Percentiles rank a stretch among this genome's conserved stretches.
These are phyloP conservation scores for Yamagishiella unicocca DNA, from an alignment of 139 green algal species.

Conservation along the genomic window DNA sequence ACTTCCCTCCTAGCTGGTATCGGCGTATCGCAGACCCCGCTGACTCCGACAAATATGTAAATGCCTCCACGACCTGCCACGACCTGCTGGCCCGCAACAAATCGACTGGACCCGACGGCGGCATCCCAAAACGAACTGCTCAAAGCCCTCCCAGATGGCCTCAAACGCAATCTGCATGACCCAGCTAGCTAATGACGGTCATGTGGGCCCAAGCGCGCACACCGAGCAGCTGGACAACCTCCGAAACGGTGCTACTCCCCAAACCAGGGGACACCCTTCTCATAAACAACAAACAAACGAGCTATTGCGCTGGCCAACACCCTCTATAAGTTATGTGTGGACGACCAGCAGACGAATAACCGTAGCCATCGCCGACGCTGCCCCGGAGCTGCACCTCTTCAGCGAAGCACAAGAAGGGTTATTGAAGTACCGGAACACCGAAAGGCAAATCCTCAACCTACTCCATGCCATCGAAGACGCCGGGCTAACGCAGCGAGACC, in stretches of 20 bases:
- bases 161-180: slow-evolving; percentile 16
- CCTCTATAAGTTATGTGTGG: slow-evolving; percentile 64
- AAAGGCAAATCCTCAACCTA: slow-evolving; percentile 30
- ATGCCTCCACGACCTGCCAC: too few species aligned
- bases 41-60: slow-evolving; percentile 8
- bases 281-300: slow-evolving; percentile 45
- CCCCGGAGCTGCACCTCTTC: slow-evolving; percentile 29
- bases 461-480: slow-evolving; percentile 55
- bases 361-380: slow-evolving; percentile 2
- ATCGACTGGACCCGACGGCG: slow-evolving; percentile 40
- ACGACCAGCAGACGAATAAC: slow-evolving; percentile 54
- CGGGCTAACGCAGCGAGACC: slow-evolving; percentile 6
- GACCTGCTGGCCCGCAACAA: slow-evolving; percentile 30
- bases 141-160: slow-evolving; percentile 12
- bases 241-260: slow-evolving; percentile 51
- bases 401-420: slow-evolving; percentile 61
- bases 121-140: slow-evolving; percentile 63
- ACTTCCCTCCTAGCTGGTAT: background rate
- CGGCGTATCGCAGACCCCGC: background rate
- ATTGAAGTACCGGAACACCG: background rate
- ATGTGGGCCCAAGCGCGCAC: slow-evolving; percentile 57
- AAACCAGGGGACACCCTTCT: slow-evolving; percentile 49
- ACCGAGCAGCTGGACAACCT: slow-evolving; percentile 50
- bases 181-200: background rate
- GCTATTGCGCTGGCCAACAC: slow-evolving; percentile 51